Percentiles rank a stretch among this genome's conserved stretches.
phyloP scores from a whole-genome alignment of 768 basidiomycete species.

The Fibroporia radiculosa region DNA sequence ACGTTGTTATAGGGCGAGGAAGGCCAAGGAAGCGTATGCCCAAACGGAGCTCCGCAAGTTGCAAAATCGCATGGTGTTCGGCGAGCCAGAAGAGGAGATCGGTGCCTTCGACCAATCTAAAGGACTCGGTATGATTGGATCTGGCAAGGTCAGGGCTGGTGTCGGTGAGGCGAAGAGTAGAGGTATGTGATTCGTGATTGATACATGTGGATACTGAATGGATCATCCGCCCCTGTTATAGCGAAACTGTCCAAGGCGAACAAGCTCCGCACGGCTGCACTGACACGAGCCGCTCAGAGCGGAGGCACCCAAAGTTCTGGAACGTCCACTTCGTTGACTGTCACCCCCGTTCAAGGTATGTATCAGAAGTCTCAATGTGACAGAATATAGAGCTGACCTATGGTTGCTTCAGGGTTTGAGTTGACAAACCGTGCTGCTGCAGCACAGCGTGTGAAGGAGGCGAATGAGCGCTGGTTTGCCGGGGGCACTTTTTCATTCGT shows the following conservation, averaged over 20 bases:
- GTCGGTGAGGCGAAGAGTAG: constrained; percentile 84
- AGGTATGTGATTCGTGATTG: constrained; percentile 43
- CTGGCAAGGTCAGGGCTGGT: constrained; percentile 86
- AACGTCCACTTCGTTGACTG: constrained; percentile 84
- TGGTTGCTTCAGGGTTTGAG: constrained; percentile 63
- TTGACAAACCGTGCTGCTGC: constrained; percentile 86
- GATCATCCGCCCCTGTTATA: constrained; percentile 24
- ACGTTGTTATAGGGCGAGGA: constrained; percentile 61
- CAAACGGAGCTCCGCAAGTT: constrained; percentile 95
- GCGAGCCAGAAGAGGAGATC: constrained; percentile 91
- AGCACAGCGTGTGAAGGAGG: constrained; percentile 85
- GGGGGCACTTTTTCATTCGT: constrained; percentile 77
- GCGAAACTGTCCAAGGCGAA: constrained; percentile 96
- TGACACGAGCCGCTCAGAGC: constrained; percentile 66
- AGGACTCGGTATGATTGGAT: constrained; percentile 96
- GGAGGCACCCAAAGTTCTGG: constrained; percentile 57
- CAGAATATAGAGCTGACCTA: not conserved
- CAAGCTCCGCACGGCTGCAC: constrained; percentile 79
- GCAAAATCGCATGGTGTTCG: constrained; percentile 95
- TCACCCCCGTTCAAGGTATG: constrained; percentile 92
- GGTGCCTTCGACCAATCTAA: constrained; percentile 97
- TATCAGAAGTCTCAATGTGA: constrained; percentile 2
- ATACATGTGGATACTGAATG: not conserved
- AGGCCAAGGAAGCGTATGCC: constrained; percentile 97
- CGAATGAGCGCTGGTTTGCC: constrained; percentile 96